Evolutionary conservation across 2,329 filamentous ascomycete species (phyloP), one percentile per base, ranked within the genome.

Genomic region (Kalaharituber pfeilii): DNA sequence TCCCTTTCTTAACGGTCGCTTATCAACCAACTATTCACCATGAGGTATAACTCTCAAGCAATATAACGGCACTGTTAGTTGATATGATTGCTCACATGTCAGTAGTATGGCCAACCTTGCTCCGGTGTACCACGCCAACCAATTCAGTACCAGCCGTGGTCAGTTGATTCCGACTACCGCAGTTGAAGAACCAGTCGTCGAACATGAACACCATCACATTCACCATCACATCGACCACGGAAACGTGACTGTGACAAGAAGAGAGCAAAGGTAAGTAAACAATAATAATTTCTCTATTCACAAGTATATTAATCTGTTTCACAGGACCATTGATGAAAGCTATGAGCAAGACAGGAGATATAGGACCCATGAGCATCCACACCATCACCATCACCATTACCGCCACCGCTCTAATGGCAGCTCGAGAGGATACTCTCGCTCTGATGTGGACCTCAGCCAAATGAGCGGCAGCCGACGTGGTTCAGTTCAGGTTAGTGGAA

Each of bases 221-320:
- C 59, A 61, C 36, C 59, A 61, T 27, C 58, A 61, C 45, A 61
- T 61, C 24, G 59, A 61, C 24, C 59, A 61, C 52, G 59, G 59
- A 58, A 57, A 45, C 20, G 33, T 39, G 7, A 39, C 13, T 18
- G 4, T 39, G 33, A 39, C 7, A 4, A 39, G 33, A 39, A 39
- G 33, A 39, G 20, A 8, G 5, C 13, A 39, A 18, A 13, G 33
- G 33, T 39, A 39, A 15, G 33, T 39, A 18, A 15, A 39, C 33
- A 13, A n/a, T n/a, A n/a, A n/a, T 9, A 39, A 39, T 39, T 39
- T 8, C n/a, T n/a, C n/a, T n/a, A n/a, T n/a, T n/a, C n/a, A n/a
- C n/a, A n/a, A n/a, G n/a, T n/a, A 39, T 4, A 18, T 18, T 39
- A 39, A 39, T 39, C 4, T 39, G 5, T 39, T 36, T n/a, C 15